Evolutionary conservation across 2,329 filamentous ascomycete genomes (phyloP), one percentile per base, ranked within the genome.

Genomic region (Pyrenophora teres): DNA sequence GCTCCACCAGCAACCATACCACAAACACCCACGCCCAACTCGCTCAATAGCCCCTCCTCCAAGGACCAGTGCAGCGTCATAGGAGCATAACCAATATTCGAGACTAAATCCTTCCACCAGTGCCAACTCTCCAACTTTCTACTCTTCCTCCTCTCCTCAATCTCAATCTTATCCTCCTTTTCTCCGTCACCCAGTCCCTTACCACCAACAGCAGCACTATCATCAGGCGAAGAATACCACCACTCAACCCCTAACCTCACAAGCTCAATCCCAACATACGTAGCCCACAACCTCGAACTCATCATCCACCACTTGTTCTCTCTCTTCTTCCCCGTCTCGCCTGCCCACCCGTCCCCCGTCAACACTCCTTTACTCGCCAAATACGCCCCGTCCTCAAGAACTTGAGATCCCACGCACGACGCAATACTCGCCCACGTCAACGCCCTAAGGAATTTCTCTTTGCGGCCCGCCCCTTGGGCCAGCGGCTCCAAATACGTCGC

Each of bases 31-130:
- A 87, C 77, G 67, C 80, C 75, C 54, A 79, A 77, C 53, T 87
- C 83, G 31, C 81, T 80, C 47, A 89, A 72, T 8, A 85, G 69
- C 54, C 64, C 65, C 31, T 58, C 56, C 25, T 89, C 85, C 35
- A 87, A 72, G 65, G 90, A 88, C 87, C 89, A 96, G 77, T 97
- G 91, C 49, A 93, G 68, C 55, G 90, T 93, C 70, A 96, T 78
- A 27, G 92, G 91, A 49, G 89, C 85, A 85, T 90, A 96, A 27
- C 88, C 86, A 56, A 84, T 69, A 74, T 91, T 92, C 36, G 86
- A 82, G 16, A 85, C 78, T 46, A 93, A 75, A 67, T 87, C 83
- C 68, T 81, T 84, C 79, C 82, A 86, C 83, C 84, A 92, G 54
- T 68, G 72, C 59, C 65, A 62, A 31, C 71, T 69, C 43, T 72